Evolutionary conservation across 768 basidiomycete species (phyloP).

Genomic region (Termitomyces sp.): DNA sequence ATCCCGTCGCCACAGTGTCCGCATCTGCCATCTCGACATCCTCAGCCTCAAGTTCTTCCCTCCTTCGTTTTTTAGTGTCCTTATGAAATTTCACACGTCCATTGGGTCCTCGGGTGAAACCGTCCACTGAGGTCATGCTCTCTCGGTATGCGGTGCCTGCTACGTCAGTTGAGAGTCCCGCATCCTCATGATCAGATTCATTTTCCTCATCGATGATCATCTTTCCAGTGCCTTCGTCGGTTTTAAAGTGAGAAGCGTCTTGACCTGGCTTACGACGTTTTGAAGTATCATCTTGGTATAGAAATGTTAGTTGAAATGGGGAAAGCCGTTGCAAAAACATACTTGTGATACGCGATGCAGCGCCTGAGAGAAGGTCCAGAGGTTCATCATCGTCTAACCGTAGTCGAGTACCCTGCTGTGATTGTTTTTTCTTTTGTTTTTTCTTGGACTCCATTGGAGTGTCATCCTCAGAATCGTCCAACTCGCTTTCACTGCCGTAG

Average conservation of each 20-base stretch:
- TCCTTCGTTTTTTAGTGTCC: conserved; percentile 89
- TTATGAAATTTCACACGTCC: conserved; percentile 95
- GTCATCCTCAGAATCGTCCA: conserved; percentile 70
- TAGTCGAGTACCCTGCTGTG: conserved; percentile 54
- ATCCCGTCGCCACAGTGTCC: conserved; percentile 37
- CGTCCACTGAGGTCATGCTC: conserved; percentile 80
- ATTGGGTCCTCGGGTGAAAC: conserved; percentile 79
- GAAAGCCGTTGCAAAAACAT: conserved; percentile 26
- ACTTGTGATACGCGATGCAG: conserved; percentile 69
- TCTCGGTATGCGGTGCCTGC: conserved; percentile 83
- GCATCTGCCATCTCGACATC: conserved; percentile 79
- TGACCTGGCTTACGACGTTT: conserved; percentile 76
- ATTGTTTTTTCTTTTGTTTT: conserved; percentile 29
- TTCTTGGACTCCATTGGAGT: conserved; percentile 24
- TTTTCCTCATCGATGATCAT: conserved; percentile 68
- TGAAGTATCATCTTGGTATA: conserved; percentile 35
- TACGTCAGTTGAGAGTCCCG: conserved; percentile 43
- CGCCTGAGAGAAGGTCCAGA: conserved; percentile 89
- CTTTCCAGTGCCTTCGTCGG: conserved; percentile 77
- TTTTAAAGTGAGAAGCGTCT: conserved; percentile 84
- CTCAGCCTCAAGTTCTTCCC: conserved; percentile 59
- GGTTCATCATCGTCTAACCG: conserved; percentile 90
- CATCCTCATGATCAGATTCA: conserved; percentile 39
- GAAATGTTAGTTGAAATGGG: not conserved
- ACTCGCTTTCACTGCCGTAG: conserved; percentile 94